Conservation (phyloP, 805 yeast species). For the Naumovozyma baii region DNA sequence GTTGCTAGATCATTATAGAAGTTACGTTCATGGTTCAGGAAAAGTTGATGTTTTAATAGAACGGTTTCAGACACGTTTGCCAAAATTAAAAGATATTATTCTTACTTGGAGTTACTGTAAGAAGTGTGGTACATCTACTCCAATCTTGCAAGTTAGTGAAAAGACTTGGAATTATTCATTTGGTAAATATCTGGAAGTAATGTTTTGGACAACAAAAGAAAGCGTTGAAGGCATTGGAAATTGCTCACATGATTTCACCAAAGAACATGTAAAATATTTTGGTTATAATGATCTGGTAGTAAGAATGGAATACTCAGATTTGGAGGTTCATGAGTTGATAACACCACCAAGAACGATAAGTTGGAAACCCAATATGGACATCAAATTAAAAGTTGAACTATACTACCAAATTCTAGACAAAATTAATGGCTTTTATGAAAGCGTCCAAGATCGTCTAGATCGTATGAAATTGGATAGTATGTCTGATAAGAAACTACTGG, state of each 20-base stretch:
- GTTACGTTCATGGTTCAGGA: constrained; percentile 82
- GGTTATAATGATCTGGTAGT: constrained; percentile 72
- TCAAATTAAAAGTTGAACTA: constrained; percentile 56
- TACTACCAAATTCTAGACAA: constrained; percentile 45
- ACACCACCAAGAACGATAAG: constrained; percentile 64
- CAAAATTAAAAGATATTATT: constrained; percentile 57
- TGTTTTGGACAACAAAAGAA: constrained; percentile 61
- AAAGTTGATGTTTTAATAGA: constrained; percentile 73
- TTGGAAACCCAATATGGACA: constrained; percentile 66
- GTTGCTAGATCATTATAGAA: constrained; percentile 64
- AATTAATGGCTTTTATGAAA: constrained; percentile 54
- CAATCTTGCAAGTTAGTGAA: constrained; percentile 73
- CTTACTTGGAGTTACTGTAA: constrained; percentile 90
- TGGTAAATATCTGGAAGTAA: constrained; percentile 83
- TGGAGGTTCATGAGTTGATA: constrained; percentile 69
- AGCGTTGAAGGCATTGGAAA: constrained; percentile 48
- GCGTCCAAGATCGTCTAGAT: constrained; percentile 57
- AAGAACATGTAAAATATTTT: constrained; percentile 76
- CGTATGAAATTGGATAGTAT: constrained; percentile 71
- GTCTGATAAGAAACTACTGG: constrained; percentile 58
- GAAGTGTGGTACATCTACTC: constrained; percentile 63
- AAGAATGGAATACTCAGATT: constrained; percentile 62
- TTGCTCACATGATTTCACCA: constrained; percentile 74
- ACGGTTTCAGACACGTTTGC: constrained; percentile 42
- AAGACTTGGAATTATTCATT: constrained; percentile 84